Percentiles rank a stretch among this genome's conserved stretches.
phyloP scores from a whole-genome alignment of 805 yeast genomes.

The Lipomyces kockii region DNA sequence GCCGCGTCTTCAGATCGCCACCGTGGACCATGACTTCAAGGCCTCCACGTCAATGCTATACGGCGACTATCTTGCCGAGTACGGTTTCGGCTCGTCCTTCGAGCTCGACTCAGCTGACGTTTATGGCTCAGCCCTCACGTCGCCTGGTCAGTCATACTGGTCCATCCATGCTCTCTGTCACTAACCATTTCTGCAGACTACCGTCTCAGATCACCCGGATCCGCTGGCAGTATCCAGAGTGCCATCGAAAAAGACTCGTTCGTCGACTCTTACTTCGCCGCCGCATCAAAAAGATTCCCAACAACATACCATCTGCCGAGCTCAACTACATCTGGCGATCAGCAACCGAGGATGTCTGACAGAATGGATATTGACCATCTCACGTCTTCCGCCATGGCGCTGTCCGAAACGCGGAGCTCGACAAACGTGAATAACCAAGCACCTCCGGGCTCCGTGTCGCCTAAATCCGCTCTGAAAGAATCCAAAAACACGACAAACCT shows the following conservation, averaged over 20 bases:
- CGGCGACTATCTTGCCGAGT: slow-evolving; percentile 10
- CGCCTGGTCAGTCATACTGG: neutral
- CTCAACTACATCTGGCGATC: neutral
- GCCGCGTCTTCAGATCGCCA: slow-evolving; percentile 8
- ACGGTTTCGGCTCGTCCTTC: slow-evolving; percentile 1
- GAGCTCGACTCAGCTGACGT: slow-evolving; percentile 5
- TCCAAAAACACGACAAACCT: neutral
- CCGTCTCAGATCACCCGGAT: slow-evolving; percentile 1
- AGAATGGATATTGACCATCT: slow-evolving; percentile 3
- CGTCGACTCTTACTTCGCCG: slow-evolving; percentile 11
- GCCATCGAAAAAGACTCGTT: slow-evolving; percentile 8
- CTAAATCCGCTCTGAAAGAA: neutral
- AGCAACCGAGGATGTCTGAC: neutral
- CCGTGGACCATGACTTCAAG: slow-evolving; percentile 5
- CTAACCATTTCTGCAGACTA: neutral
- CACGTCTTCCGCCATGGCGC: neutral
- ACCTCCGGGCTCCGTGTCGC: neutral
- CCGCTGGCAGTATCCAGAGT: neutral
- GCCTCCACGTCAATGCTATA: neutral
- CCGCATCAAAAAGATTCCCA: neutral
- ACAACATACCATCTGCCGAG: neutral
- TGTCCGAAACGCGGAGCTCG: neutral
- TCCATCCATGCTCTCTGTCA: neutral
- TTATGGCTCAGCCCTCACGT: neutral
- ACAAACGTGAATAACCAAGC: neutral